A percentile compares a stretch with the other conserved stretches of the same genome.
These are phyloP conservation scores for Debaryomycetaceae sp. DNA, from an alignment of 1,139 yeast species.

Conservation along the genomic window DNA sequence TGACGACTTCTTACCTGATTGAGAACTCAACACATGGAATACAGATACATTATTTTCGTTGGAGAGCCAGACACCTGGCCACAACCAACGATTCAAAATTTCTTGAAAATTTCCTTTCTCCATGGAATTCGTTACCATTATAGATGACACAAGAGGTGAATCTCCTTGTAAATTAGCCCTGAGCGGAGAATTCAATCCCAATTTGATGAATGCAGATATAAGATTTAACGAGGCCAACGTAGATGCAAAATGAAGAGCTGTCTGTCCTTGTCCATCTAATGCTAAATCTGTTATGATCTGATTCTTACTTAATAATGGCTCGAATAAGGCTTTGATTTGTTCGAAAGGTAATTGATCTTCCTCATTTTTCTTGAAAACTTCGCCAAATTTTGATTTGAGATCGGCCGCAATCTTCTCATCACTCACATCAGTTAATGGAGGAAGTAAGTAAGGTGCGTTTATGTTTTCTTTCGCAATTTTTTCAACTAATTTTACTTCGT, in stretches of 20 bases:
- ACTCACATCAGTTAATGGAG: conserved; percentile 42
- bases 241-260: conserved; percentile 47
- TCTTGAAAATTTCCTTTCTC: conserved; percentile 40
- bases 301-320: conserved; percentile 15
- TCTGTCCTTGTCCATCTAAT: conserved; percentile 41
- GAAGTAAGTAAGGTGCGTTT: conserved; percentile 51
- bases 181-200: conserved; percentile 39
- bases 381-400: conserved; percentile 48
- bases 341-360: conserved; percentile 29
- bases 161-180: conserved; percentile 42
- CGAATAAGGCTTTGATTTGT: conserved; percentile 27
- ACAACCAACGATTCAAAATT: conserved; percentile 32
- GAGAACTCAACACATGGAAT: conserved; percentile 34
- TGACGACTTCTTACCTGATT: conserved; percentile 28
- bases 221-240: conserved; percentile 40
- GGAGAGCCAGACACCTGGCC: conserved; percentile 37
- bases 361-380: conserved; percentile 44
- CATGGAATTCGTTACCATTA: conserved; percentile 46
- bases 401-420: conserved; percentile 44
- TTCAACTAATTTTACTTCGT: conserved; percentile 4
- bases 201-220: conserved; percentile 33
- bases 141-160: conserved; percentile 38
- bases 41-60: conserved; percentile 34
- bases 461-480: conserved; percentile 34
- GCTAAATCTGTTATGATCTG: conserved; percentile 30